Evolutionary conservation across 2,329 filamentous ascomycete genomes (phyloP), one percentile per base, ranked within the genome.

Genomic region (Apiospora sp.): DNA sequence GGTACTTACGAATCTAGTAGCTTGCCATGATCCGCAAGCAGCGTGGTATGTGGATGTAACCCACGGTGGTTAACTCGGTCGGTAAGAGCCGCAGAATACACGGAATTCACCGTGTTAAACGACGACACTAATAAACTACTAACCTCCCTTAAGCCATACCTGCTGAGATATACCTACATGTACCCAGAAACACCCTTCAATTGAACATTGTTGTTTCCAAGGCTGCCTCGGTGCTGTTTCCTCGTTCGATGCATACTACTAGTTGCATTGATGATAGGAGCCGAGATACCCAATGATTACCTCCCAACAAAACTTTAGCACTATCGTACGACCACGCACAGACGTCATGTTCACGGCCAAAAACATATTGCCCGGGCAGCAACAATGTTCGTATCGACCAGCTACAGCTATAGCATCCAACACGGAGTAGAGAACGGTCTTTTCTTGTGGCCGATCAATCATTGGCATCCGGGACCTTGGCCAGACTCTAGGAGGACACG

Each of bases 31-130:
- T 61, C 54, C 54, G 54, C 54, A 61, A 37, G 19, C 54, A 61
- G 54, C 27, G 54, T 61, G 22, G 54, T 37, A 61, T 61, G 54
- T 61, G 54, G 54, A 61, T 61, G 54, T 61, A 61, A 61, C 54
- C 54, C 54, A 61, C 27, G 54, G 54, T 61, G 54, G 54, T 61
- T 61, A 61, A 61, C 19, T 61, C 30, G 54, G 54, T 61, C 54
- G 54, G 54, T 61, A 61, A 61, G 54, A 61, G 54, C 54, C 54
- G 54, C 54, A 61, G 54, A 61, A 8, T 22, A 58, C 30, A 37
- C 54, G 54, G 54, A 34, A 61, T 37, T 61, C 54, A 37, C 54
- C 54, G 54, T n/a, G 16, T 37, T 61, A 30, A 22, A 61, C 54
- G 30, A 61, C 54, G 30, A 37, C 54, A 37, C 54, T 37, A 61